Conservation (phyloP, 2,329 filamentous ascomycete species). For the Camillea tinctor region DNA sequence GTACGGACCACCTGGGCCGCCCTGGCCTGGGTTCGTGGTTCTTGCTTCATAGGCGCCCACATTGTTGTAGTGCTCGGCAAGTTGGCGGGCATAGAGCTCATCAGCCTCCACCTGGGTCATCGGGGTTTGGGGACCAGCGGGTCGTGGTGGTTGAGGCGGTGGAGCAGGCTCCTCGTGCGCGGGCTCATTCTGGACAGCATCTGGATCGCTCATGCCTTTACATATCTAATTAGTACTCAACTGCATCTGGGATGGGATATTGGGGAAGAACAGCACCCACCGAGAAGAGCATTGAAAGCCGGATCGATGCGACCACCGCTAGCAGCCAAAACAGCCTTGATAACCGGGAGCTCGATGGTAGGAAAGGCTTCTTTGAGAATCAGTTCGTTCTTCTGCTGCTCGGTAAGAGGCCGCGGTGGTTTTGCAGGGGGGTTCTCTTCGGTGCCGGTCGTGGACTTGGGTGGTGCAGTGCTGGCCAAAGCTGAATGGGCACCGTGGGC, state of each 20-base stretch:
- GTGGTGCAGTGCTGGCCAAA: conserved; percentile 21
- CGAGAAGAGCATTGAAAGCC: conserved; percentile 90
- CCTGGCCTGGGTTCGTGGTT: conserved; percentile 44
- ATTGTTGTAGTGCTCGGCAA: conserved; percentile 85
- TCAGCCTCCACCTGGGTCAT: conserved; percentile 85
- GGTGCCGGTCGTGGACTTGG: conserved; percentile 32
- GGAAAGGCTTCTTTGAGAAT: conserved; percentile 95
- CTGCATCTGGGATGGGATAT: neutral
- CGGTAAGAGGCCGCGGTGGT: conserved; percentile 78
- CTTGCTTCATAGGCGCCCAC: conserved; percentile 57
- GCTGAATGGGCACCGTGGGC: conserved; percentile 18
- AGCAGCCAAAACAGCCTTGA: conserved; percentile 84
- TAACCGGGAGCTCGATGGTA: conserved; percentile 71
- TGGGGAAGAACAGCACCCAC: conserved; percentile 44
- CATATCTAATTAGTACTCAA: conserved; percentile 16
- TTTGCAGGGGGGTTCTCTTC: conserved; percentile 62
- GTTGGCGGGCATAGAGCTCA: conserved; percentile 85
- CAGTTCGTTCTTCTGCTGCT: conserved; percentile 79
- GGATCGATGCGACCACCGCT: conserved; percentile 87
- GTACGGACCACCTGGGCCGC: conserved; percentile 20
- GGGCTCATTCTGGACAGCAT: conserved; percentile 56
- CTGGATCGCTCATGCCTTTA: conserved; percentile 76
- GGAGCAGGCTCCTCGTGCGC: conserved; percentile 53
- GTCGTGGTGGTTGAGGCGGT: conserved; percentile 79
- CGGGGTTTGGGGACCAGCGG: conserved; percentile 55